A percentile compares a stretch with the other conserved stretches of the same genome.
Evolutionary conservation across 768 basidiomycete genomes (phyloP).

Genomic region (Pluteus cervinus): DNA sequence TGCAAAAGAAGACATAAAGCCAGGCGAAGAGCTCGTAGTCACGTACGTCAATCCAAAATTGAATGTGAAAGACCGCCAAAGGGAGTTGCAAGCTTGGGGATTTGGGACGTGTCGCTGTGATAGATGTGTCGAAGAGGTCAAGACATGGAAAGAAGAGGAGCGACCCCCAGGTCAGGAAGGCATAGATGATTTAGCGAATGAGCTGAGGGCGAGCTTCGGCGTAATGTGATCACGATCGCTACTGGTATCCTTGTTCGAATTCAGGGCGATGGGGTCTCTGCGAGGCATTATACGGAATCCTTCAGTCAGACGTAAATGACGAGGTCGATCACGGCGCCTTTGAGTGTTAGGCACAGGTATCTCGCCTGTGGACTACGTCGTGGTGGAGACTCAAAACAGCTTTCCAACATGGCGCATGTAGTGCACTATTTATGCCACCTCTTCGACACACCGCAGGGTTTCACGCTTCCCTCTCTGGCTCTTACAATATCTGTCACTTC

Average conservation of each 20-base stretch:
- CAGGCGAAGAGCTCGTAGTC: constrained; percentile 71
- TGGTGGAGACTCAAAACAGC: too few relatives aligned
- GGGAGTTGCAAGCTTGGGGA: constrained; percentile 63
- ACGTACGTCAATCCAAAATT: constrained; percentile 74
- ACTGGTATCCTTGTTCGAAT: background rate
- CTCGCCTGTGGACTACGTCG: too few relatives aligned
- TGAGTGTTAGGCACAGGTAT: too few relatives aligned
- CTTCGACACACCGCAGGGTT: too few relatives aligned
- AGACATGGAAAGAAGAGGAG: constrained; percentile 26
- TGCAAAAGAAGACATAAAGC: constrained; percentile 56
- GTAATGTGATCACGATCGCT: constrained; percentile 35
- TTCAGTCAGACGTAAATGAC: too few relatives aligned
- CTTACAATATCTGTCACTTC: too few relatives aligned
- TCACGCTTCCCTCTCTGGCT: too few relatives aligned
- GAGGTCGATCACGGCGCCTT: too few relatives aligned
- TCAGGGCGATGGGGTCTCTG: too few relatives aligned
- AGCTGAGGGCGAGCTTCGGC: constrained; percentile 62
- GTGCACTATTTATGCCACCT: too few relatives aligned
- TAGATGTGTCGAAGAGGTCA: constrained; percentile 60
- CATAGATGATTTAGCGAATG: constrained; percentile 45
- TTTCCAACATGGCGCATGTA: too few relatives aligned
- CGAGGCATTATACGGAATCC: too few relatives aligned
- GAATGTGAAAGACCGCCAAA: constrained; percentile 39
- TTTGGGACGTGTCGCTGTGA: constrained; percentile 66
- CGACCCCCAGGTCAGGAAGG: constrained; percentile 21